phyloP scores from a whole-genome alignment of 495 filamentous ascomycete genomes.

The Coniosporium apollinis region DNA sequence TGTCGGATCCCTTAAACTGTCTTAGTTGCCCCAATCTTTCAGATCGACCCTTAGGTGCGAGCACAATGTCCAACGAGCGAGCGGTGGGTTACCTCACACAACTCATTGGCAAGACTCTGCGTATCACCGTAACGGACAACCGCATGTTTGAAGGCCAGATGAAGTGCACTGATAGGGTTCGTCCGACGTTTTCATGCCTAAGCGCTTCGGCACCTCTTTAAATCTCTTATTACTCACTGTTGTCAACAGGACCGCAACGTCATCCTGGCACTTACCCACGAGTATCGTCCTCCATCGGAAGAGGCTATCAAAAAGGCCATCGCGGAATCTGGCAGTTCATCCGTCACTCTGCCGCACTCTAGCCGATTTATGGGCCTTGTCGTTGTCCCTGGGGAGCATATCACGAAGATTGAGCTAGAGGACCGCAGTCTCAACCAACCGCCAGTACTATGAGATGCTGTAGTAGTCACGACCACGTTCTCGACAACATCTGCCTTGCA shows the following conservation, averaged over 20 bases:
- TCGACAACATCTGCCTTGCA: too few species aligned
- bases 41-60: too few species aligned
- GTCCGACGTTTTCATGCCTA: too few species aligned
- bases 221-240: background rate
- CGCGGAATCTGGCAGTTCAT: constrained; percentile 1
- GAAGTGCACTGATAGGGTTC: constrained; percentile 85
- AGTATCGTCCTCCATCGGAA: constrained; percentile 58
- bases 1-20: too few species aligned
- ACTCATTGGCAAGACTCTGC: constrained; percentile 50
- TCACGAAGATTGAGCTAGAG: constrained; percentile 79
- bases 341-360: constrained; percentile 52
- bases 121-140: constrained; percentile 64
- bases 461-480: too few species aligned
- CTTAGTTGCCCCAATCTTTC: too few species aligned
- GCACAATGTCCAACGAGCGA: too few species aligned
- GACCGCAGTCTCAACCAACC: too few species aligned
- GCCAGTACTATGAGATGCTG: too few species aligned
- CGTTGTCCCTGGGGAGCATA: constrained; percentile 72
- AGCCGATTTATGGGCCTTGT: constrained; percentile 78
- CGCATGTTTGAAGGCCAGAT: constrained; percentile 82
- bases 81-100: constrained; percentile 10
- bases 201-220: background rate
- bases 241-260: constrained; percentile 58
- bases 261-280: constrained; percentile 67
- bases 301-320: constrained; percentile 8